These are phyloP conservation scores for Populus euphratica DNA, from an alignment of 345 rosid genomes.

Conservation along the genomic window DNA sequence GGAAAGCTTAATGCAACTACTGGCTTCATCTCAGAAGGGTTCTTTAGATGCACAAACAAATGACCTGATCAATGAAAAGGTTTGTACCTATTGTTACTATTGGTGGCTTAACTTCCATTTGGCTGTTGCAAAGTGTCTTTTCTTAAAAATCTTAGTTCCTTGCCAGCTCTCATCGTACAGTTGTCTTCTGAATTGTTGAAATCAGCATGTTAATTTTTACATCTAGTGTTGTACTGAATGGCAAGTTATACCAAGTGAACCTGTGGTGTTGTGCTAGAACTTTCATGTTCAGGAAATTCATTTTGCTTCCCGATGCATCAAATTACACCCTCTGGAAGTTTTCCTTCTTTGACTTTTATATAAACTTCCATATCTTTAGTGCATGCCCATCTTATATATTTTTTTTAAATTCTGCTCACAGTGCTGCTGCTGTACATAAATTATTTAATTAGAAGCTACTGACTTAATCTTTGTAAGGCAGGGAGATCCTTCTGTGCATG, in stretches of 20 bases:
- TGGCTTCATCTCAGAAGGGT: conserved; percentile 23
- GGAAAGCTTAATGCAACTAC: conserved; percentile 14
- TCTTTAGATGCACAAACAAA: conserved; percentile 22
- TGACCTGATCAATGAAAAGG: conserved; percentile 24
- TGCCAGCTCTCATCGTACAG: background rate
- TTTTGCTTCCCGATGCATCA: background rate
- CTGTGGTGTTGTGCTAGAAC: background rate
- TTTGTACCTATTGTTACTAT: conserved; percentile 7
- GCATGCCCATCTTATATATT: background rate
- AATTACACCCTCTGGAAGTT: background rate
- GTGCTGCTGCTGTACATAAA: background rate
- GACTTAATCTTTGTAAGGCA: conserved; percentile 17
- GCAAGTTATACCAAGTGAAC: background rate
- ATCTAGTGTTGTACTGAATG: background rate
- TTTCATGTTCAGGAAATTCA: background rate
- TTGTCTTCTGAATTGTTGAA: background rate
- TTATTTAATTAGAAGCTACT: background rate
- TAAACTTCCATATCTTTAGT: background rate
- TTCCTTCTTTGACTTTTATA: background rate
- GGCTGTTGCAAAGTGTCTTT: background rate
- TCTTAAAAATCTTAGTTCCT: background rate
- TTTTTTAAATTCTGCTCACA: background rate
- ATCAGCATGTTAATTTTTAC: background rate
- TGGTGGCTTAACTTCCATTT: background rate
- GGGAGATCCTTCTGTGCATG: conserved; percentile 20